Percentiles rank a stretch among this genome's conserved stretches.
These are phyloP conservation scores for Rachicladosporium sp. DNA, from an alignment of 2,329 filamentous ascomycete species.

Conservation along the genomic window DNA sequence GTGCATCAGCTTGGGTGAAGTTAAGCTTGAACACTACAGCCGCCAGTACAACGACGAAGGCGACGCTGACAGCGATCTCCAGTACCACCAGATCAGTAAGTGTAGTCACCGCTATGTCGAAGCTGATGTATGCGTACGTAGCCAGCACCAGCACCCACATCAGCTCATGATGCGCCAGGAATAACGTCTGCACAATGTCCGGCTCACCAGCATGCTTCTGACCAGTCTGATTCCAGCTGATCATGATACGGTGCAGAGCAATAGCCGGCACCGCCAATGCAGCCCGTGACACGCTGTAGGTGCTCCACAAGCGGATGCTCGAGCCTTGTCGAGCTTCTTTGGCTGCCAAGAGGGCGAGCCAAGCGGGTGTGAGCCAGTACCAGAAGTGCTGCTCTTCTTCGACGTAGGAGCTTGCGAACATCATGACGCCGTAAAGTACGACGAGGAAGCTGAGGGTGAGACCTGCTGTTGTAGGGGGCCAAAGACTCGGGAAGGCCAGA, in stretches of 20 bases:
- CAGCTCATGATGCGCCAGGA: slow-evolving; percentile 49
- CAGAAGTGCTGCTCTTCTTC: slow-evolving; percentile 98
- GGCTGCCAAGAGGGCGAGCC: slow-evolving; percentile 35
- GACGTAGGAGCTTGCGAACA: slow-evolving; percentile 96
- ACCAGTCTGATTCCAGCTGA: slow-evolving; percentile 92
- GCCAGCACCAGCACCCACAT: slow-evolving; percentile 64
- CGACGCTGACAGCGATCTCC: slow-evolving; percentile 20
- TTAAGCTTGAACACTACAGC: slow-evolving; percentile 79
- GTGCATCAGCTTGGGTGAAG: slow-evolving; percentile 78
- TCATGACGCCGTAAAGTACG: slow-evolving; percentile 62
- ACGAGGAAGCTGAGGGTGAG: slow-evolving; percentile 26
- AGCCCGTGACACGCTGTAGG: not conserved
- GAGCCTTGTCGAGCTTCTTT: slow-evolving; percentile 2
- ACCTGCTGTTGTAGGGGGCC: slow-evolving; percentile 33
- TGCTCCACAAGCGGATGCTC: not conserved
- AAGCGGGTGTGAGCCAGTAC: slow-evolving; percentile 77
- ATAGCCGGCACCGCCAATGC: slow-evolving; percentile 32
- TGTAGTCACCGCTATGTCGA: slow-evolving; percentile 27
- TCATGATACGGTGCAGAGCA: slow-evolving; percentile 50
- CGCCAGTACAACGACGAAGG: slow-evolving; percentile 35
- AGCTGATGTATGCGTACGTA: slow-evolving; percentile 53
- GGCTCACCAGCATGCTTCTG: slow-evolving; percentile 89
- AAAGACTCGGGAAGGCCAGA: slow-evolving; percentile 19
- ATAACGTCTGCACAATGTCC: slow-evolving; percentile 66
- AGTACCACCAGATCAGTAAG: slow-evolving; percentile 17